phyloP scores from a whole-genome alignment of 208 protist species.

The Crithidia acanthocephali region DNA sequence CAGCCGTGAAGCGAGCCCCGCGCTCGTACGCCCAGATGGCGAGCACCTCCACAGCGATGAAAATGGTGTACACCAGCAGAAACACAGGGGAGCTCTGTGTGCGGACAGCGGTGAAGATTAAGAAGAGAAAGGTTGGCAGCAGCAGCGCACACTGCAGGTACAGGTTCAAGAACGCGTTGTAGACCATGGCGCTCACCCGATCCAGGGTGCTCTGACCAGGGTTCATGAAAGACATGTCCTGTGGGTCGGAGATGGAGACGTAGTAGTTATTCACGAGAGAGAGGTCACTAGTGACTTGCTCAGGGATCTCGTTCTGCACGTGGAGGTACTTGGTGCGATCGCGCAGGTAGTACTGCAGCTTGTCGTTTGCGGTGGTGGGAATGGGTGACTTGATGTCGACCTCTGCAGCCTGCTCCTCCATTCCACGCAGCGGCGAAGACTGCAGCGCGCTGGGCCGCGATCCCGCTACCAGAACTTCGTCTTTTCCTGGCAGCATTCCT shows the following conservation, averaged over 20 bases:
- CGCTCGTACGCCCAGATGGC: conserved; percentile 37
- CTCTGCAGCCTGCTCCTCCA: not conserved
- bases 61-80: conserved; percentile 36
- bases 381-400: conserved; percentile 15
- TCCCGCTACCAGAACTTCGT: not conserved
- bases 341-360: conserved; percentile 29
- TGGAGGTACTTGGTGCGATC: conserved; percentile 40
- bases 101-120: conserved; percentile 33
- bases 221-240: conserved; percentile 36
- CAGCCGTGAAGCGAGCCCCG: conserved; percentile 19
- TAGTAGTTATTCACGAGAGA: conserved; percentile 55
- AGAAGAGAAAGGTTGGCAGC: conserved; percentile 44
- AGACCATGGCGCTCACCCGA: not conserved
- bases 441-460: conserved; percentile 1
- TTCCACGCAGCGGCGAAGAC: not conserved
- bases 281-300: conserved; percentile 35
- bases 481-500: conserved; percentile 2
- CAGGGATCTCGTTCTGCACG: conserved; percentile 35
- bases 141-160: conserved; percentile 38
- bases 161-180: conserved; percentile 36
- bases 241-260: conserved; percentile 59
- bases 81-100: conserved; percentile 20
- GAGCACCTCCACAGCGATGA: conserved; percentile 25
- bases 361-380: conserved; percentile 24
- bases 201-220: conserved; percentile 9